phyloP scores from a whole-genome alignment of 2,329 filamentous ascomycete species.

The Talaromyces sp. region DNA sequence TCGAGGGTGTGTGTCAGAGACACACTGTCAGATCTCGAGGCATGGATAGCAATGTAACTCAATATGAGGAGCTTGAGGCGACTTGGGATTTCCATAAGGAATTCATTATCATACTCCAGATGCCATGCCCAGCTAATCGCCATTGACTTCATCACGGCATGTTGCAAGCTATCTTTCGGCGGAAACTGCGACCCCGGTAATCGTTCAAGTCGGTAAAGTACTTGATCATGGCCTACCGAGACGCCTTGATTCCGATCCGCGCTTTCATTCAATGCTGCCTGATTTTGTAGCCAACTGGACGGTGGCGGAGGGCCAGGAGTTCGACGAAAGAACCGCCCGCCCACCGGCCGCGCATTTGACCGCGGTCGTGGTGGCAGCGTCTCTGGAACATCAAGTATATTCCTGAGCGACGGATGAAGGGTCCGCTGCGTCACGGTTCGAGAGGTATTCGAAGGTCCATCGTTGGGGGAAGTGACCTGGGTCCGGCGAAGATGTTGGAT shows the following conservation, averaged over 20 bases:
- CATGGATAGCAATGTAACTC: conserved; percentile 55
- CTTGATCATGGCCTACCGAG: conserved; percentile 21
- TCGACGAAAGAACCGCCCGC: conserved; percentile 32
- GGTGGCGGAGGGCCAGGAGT: conserved; percentile 46
- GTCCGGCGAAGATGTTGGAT: conserved; percentile 46
- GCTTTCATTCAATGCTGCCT: conserved; percentile 18
- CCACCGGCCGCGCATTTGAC: conserved; percentile 29
- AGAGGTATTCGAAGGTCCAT: conserved; percentile 19
- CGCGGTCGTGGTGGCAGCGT: conserved; percentile 43
- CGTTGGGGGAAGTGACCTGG: conserved; percentile 29
- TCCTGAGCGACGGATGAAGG: conserved; percentile 45
- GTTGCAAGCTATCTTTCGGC: conserved; percentile 43
- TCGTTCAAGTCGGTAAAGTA: conserved; percentile 34
- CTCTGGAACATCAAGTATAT: conserved; percentile 44
- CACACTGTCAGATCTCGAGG: conserved; percentile 38
- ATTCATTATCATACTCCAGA: conserved; percentile 55
- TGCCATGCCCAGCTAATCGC: conserved; percentile 57
- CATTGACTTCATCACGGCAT: conserved; percentile 52
- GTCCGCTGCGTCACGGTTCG: conserved; percentile 32
- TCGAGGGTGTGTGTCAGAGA: conserved; percentile 45
- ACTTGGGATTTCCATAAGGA: conserved; percentile 51
- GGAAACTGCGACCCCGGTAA: conserved; percentile 42
- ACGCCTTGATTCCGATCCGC: conserved; percentile 18
- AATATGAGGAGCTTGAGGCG: conserved; percentile 52
- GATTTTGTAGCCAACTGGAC: conserved; percentile 42